Evolutionary conservation across 176 grass and related monocot genomes (phyloP), one percentile per base, ranked within the genome.

Genomic region (Neostapfia colusana): DNA sequence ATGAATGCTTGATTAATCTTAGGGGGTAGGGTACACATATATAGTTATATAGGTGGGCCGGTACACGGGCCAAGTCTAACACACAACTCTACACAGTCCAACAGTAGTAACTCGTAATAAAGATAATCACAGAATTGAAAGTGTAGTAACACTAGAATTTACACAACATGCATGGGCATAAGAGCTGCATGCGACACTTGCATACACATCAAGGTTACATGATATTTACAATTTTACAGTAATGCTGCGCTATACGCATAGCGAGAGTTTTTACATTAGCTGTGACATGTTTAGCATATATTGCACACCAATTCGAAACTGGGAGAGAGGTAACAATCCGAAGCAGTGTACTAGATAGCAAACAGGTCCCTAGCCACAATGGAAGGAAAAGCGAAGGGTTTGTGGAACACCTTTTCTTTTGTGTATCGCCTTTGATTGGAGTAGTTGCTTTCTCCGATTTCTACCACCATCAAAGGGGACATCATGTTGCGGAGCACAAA

Each of bases 381-480:
- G 10, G n/a, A 58, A 57, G 46, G 6, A 73, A 81, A 56, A 36
- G 13, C 28, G 27, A 83, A 78, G 34, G 43, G 59, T 23, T 66
- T 50, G 60, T 62, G 77, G 63, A 4, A 53, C 50, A 42, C 61
- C 72, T 81, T 86, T 86, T 81, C 64, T 56, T 56, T 25, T 79
- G 36, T 72, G 51, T 73, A 38, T 36, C 69, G 36, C 21, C 62
- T 74, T 83, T 78, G 11, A 6, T 72, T 72, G 36, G 37, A 18
- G 45, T 8, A 18, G 45, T 8, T 35, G 24, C 57, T 84, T 83
- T 63, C 20, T 71, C 38, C 43, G 15, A 77, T 62, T 65, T 82
- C 48, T 70, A 72, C 72, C 73, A 45, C 74, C 74, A 79, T 48
- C 60, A 67, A 46, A 76, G 51, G 68, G 61, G 14, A 87, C 85